Conservation (phyloP, 1,284 basidiomycete genomes). For the Cyathus pygmaeus region DNA sequence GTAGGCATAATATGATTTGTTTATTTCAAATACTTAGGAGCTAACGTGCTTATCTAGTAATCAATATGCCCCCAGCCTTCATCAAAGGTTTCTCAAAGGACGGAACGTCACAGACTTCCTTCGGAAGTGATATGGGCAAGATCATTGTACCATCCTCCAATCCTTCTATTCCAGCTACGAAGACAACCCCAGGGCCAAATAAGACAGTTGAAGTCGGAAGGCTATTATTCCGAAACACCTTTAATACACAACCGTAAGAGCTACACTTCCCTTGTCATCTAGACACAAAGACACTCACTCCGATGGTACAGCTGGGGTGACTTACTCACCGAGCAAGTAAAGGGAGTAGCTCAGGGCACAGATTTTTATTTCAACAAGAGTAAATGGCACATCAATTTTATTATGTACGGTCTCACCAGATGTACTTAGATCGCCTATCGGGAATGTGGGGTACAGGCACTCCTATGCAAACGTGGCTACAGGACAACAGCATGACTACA, state of each 20-base stretch:
- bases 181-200: conserved; percentile 19
- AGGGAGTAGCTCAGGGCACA: conserved; percentile 36
- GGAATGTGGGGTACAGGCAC: conserved; percentile 43
- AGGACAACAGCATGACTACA: conserved; percentile 41
- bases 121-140: conserved; percentile 41
- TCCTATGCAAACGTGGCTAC: conserved; percentile 41
- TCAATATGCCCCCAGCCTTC: conserved; percentile 39
- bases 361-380: conserved; percentile 45
- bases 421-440: conserved; percentile 40
- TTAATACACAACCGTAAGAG: conserved; percentile 39
- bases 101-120: conserved; percentile 33
- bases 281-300: background rate
- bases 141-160: conserved; percentile 29
- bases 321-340: conserved; percentile 31
- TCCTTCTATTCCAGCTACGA: conserved; percentile 22
- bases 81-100: conserved; percentile 35
- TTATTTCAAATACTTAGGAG: background rate
- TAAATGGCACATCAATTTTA: too few species aligned
- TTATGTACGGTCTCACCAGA: too few species aligned
- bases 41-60: conserved; percentile 18
- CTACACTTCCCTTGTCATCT: background rate
- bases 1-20: conserved; percentile 12
- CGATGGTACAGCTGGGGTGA: conserved; percentile 34
- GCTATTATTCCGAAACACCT: conserved; percentile 36
- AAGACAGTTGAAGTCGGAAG: conserved; percentile 34